Conservation (phyloP, 345 rosid species). For the Gossypium turneri region DNA sequence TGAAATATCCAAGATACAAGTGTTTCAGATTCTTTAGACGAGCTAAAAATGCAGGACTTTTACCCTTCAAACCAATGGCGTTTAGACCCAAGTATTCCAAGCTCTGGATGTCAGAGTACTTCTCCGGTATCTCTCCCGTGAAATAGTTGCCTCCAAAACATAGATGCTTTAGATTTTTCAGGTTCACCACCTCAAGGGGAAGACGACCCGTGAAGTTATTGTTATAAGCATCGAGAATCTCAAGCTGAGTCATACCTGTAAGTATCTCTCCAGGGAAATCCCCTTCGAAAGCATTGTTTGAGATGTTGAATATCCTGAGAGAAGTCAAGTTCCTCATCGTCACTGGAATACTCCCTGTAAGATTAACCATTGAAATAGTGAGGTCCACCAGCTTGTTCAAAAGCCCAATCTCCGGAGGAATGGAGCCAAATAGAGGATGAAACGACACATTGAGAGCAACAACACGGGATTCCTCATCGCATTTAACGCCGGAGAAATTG, state of each 20-base stretch:
- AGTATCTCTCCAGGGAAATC: slow-evolving; percentile 57
- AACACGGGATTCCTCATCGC: slow-evolving; percentile 49
- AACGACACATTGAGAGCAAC: slow-evolving; percentile 57
- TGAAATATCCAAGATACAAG: slow-evolving; percentile 61
- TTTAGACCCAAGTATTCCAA: slow-evolving; percentile 66
- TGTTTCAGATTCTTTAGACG: slow-evolving; percentile 52
- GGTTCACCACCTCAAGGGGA: slow-evolving; percentile 43
- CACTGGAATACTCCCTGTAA: slow-evolving; percentile 54
- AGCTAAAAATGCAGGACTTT: slow-evolving; percentile 51
- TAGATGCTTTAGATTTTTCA: slow-evolving; percentile 56
- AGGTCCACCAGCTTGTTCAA: slow-evolving; percentile 56
- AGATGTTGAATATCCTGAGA: slow-evolving; percentile 56
- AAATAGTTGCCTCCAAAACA: slow-evolving; percentile 74
- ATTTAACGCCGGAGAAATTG: slow-evolving; percentile 72
- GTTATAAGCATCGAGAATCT: slow-evolving; percentile 60
- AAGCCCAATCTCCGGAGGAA: slow-evolving; percentile 71
- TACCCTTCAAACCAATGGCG: slow-evolving; percentile 50
- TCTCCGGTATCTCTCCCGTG: slow-evolving; percentile 65
- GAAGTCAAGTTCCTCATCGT: slow-evolving; percentile 53
- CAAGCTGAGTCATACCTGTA: slow-evolving; percentile 47
- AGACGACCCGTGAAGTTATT: slow-evolving; percentile 59
- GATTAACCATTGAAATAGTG: slow-evolving; percentile 43
- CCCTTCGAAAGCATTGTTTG: slow-evolving; percentile 49
- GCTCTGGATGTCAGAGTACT: slow-evolving; percentile 57
- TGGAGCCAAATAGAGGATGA: slow-evolving; percentile 41